Evolutionary conservation across 2,329 filamentous ascomycete genomes (phyloP), one percentile per base, ranked within the genome.

Genomic region (Acarospora socialis): DNA sequence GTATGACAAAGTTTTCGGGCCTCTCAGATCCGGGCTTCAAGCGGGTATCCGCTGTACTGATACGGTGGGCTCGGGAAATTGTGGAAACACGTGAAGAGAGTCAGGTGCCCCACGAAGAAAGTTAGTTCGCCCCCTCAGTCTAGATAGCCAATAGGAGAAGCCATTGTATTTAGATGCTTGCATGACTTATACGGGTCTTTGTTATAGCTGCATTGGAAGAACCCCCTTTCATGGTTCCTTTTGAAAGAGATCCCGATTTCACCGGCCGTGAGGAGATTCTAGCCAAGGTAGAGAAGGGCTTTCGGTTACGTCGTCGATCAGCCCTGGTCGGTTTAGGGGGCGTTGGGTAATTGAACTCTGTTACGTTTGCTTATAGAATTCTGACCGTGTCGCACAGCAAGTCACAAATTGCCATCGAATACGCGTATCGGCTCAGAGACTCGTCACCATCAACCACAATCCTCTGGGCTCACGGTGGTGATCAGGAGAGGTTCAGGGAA

Each of bases 301-400:
- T 42, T 18, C 27, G 16, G 18, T 15, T 15, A 8, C 27, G 23
- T 8, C 30, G 30, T 16, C 28, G 34, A 13, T 34, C 40, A 12
- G 36, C 42, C 2, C 24, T 44, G 25, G 34, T 29, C 16, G 42
- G 41, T 1, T 32, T 45, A 18, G 41, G 41, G 4, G 42, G 42
- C 14, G 37, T 45, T 15, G 42, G 41, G 41, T 42, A 34, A 10
- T 34, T 22, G 14, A 17, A 8, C 12, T 19, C 7, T n/a, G n/a
- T n/a, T n/a, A n/a, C n/a, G n/a, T n/a, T n/a, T n/a, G n/a, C n/a
- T n/a, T n/a, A n/a, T n/a, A n/a, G n/a, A n/a, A n/a, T n/a, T n/a
- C n/a, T n/a, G n/a, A n/a, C n/a, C n/a, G n/a, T n/a, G n/a, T n/a
- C n/a, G n/a, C 10, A 7, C 14, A 35, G 33, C 2, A 35, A 35